Base-by-base conservation (phyloP, 2,329 filamentous ascomycete genomes). In the Paecilomyces sp. region DNA sequence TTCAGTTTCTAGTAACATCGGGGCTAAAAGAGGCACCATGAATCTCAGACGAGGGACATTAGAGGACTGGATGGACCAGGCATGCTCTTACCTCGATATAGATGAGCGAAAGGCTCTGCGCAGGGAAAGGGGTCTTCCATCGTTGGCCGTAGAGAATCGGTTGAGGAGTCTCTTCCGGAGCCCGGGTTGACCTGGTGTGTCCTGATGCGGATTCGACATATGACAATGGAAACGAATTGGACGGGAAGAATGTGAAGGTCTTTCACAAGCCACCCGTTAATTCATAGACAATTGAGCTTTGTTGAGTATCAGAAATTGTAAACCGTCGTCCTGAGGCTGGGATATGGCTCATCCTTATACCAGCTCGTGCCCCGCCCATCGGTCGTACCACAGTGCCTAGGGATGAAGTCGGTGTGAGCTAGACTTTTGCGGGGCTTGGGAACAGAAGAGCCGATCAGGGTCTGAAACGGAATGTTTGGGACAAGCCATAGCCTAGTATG, bases 201-300 rank as follows among this genome's bases (percentile, higher is more conserved):
- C 13, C 22, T 57, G 18, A 30, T 58, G 18, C 33, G 22, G n/a
- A 24, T 57, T 63, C 58, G 61, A 62, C 61, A 63, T 63, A 58
- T 57, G 59, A 30, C 57, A 54, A 22, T 30, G 5, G 25, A 24
- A 50, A 22, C 33, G 31, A 33, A 53, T 15, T 36, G 51, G 51
- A 51, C 12, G 9, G 31, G 9, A 53, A 36, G 18, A 47, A 47
- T 47, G 41, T 28, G 51, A 30, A 53, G 51, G 51, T 13, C 13
- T 53, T 13, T 53, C 22, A 22, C 18, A 13, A n/a, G 51, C 51
- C 24, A 53, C 24, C 24, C 22, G 22, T 30, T 30, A 53, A 53
- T 18, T 18, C 41, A 30, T 53, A 25, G 12, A 25, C 22, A 25
- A 24, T 53, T 53, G 51, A 28, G 51, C 5, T 53, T 53, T 30